Conservation (phyloP, 352 stramenopile genomes). For the Phytopythium aichiense region DNA sequence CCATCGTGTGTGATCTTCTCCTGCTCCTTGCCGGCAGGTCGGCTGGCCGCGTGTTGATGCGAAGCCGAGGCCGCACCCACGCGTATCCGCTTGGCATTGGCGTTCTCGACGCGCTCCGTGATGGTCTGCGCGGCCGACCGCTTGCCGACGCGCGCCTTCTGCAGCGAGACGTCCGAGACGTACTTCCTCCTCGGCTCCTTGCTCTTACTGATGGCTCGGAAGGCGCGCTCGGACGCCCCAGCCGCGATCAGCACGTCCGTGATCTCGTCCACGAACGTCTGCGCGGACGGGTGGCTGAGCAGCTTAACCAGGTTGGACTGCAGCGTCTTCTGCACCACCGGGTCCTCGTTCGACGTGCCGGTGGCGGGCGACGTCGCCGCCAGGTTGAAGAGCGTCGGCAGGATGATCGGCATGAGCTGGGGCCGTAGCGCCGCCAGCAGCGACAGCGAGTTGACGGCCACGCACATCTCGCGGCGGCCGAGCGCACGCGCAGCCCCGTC, state of each 20-base stretch:
- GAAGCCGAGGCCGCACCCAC: slow-evolving; percentile 20
- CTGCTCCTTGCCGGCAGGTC: background rate
- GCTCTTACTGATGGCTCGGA: slow-evolving; percentile 76
- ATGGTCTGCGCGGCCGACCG: slow-evolving; percentile 56
- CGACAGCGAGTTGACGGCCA: slow-evolving; percentile 66
- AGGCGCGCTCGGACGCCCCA: slow-evolving; percentile 66
- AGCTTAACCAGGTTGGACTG: slow-evolving; percentile 71
- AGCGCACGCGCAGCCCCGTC: slow-evolving; percentile 17
- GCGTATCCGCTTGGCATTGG: slow-evolving; percentile 41
- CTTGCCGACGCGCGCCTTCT: slow-evolving; percentile 61
- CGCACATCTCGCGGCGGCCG: slow-evolving; percentile 45
- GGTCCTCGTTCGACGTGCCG: slow-evolving; percentile 20
- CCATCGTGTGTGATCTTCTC: slow-evolving; percentile 50
- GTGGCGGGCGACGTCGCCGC: slow-evolving; percentile 21
- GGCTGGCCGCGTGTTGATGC: slow-evolving; percentile 10
- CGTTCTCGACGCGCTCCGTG: slow-evolving; percentile 56
- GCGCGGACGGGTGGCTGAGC: slow-evolving; percentile 51
- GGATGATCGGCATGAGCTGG: slow-evolving; percentile 48
- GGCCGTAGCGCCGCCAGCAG: slow-evolving; percentile 55
- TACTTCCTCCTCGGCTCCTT: slow-evolving; percentile 75
- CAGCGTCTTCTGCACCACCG: slow-evolving; percentile 52
- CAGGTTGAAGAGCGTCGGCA: slow-evolving; percentile 44
- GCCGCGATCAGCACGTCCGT: slow-evolving; percentile 69
- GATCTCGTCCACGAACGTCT: slow-evolving; percentile 63
- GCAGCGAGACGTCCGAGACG: slow-evolving; percentile 64